A percentile compares a stretch with the other conserved stretches of the same genome.
phyloP scores from a whole-genome alignment of 73 alveolate genomes.

The Paramecium biaurelia region DNA sequence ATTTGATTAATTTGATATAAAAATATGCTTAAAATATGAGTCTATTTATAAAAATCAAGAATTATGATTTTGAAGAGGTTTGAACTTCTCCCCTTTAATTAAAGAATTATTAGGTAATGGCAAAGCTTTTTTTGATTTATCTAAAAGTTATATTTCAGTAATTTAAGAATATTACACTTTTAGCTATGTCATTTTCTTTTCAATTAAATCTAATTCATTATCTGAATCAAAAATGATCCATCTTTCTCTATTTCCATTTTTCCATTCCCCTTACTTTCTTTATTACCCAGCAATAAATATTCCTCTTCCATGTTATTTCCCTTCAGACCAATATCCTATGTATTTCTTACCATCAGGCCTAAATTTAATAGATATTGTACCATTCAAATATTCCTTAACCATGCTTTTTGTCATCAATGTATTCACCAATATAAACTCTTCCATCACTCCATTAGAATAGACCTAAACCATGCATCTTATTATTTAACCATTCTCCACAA shows the following conservation, averaged over 20 bases:
- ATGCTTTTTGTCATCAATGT: slow-evolving; percentile 76
- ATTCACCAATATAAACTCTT: slow-evolving; percentile 62
- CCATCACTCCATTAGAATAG: slow-evolving; percentile 83
- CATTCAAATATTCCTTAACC: slow-evolving; percentile 79
- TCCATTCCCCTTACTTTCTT: slow-evolving; percentile 70
- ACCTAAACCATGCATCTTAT: slow-evolving; percentile 78
- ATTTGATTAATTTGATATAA: no score
- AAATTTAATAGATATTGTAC: not conserved
- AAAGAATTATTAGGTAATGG: not conserved
- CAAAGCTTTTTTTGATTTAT: slow-evolving; percentile 12
- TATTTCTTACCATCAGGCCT: slow-evolving; percentile 71
- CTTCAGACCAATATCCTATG: slow-evolving; percentile 65
- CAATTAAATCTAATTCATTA: slow-evolving; percentile 44
- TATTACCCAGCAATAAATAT: slow-evolving; percentile 47
- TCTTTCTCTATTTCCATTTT: slow-evolving; percentile 66
- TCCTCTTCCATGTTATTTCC: slow-evolving; percentile 68
- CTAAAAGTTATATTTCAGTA: not conserved
- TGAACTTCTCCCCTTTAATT: not conserved
- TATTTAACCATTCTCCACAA: slow-evolving; percentile 78
- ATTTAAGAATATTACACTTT: not conserved
- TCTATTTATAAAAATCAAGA: not conserved
- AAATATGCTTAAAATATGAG: no score
- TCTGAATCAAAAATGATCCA: slow-evolving; percentile 66
- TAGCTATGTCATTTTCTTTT: slow-evolving; percentile 4
- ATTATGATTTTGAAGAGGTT: slow-evolving; percentile 32